Base-by-base conservation (phyloP, 2,329 filamentous ascomycete genomes). In the Trichoderma sp. region DNA sequence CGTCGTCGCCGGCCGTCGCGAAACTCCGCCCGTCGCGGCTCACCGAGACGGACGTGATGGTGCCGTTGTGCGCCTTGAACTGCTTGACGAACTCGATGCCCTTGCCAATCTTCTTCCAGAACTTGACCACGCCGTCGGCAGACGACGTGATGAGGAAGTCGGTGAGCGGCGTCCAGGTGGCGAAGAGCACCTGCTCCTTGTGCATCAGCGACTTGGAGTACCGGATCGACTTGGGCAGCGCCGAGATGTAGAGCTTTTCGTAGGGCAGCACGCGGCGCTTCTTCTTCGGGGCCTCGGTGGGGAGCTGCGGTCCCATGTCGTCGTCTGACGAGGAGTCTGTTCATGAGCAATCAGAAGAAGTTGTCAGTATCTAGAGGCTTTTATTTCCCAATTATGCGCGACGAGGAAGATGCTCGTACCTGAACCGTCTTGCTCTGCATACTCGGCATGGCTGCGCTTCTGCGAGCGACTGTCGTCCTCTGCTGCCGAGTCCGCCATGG, bases 131-230 rank as follows among this genome's bases (percentile, higher is more conserved):
- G n/a, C 96, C 96, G 74, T 99, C 95, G 50, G 91, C 80, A 0
- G 95, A 98, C 67, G 91, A 92, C 1, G 95, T 99, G 68, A 99
- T 95, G 44, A 99, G 82, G 74, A 99, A 99, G 71, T 98, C 95
- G 66, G 94, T 97, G 66, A 90, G 81, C 0, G 93, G 93, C 1
- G 96, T 97, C 76, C 97, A 88, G 14, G 89, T 96, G 68, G 92
- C 86, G 73, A 93, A 98, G 65, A 90, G 86, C 57, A 99, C 80
- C 78, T 97, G 93, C 71, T 99, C 95, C 79, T 94, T 93, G 84
- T 99, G 95, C 96, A 99, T 99, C 73, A 99, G 83, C 52, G 95
- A 98, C 74, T 93, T 96, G 66, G 91, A 96, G 79, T 99, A 99
- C 52, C 92, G 90, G 44, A 83, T 73, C 21, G 92, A 91, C 58